phyloP scores from a whole-genome alignment of 371 early-diverging fungal species.

The Lichtheimia corymbifera region DNA sequence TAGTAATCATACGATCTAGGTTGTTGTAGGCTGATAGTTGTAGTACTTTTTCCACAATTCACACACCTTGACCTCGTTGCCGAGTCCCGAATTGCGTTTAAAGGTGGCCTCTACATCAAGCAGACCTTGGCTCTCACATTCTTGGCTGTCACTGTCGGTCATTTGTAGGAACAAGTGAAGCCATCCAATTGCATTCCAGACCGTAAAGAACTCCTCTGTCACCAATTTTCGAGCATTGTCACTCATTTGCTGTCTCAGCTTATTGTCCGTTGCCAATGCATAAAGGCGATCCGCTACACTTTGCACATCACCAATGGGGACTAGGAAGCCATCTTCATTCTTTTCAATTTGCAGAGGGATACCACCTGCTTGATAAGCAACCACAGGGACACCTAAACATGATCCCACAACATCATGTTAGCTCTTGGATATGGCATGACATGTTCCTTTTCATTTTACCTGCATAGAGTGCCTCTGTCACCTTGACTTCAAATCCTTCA shows the following conservation, averaged over 20 bases:
- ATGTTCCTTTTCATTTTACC: constrained; percentile 12
- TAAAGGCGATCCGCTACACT: constrained; percentile 57
- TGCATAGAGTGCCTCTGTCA: constrained; percentile 81
- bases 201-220: constrained; percentile 70
- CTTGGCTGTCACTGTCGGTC: constrained; percentile 32
- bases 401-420: neutral
- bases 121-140: constrained; percentile 13
- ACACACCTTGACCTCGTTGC: constrained; percentile 32
- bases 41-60: constrained; percentile 40
- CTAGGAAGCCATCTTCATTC: constrained; percentile 66
- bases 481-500: constrained; percentile 91
- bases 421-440: no score
- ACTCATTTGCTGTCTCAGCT: constrained; percentile 46
- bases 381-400: constrained; percentile 47
- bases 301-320: constrained; percentile 61
- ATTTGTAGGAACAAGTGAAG: constrained; percentile 61
- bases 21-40: constrained; percentile 18
- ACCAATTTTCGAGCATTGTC: constrained; percentile 41
- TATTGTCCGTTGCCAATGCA: constrained; percentile 8
- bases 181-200: constrained; percentile 69
- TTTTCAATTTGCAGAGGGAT: constrained; percentile 81
- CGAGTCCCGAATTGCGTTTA: constrained; percentile 24
- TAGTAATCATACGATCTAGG: neutral
- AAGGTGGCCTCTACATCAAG: constrained; percentile 21
- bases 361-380: constrained; percentile 74